phyloP scores from a whole-genome alignment of 2,329 filamentous ascomycete species.

The Paraphoma chrysanthemicola region DNA sequence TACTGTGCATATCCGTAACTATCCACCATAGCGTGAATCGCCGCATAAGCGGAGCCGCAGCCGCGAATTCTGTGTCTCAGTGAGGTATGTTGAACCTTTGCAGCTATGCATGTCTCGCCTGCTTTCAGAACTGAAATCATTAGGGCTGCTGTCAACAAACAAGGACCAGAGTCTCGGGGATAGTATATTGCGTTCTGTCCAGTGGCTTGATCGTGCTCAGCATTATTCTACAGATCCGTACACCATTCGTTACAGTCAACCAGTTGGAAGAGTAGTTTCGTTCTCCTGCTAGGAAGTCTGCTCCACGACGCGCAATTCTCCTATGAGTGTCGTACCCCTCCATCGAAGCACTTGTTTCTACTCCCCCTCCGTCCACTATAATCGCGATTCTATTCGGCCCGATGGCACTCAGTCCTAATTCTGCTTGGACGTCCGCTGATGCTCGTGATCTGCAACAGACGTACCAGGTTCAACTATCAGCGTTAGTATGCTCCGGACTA shows the following conservation, averaged over 20 bases:
- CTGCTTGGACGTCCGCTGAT: slow-evolving; percentile 6
- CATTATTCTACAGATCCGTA: not conserved
- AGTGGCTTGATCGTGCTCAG: not conserved
- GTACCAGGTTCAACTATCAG: slow-evolving; percentile 43
- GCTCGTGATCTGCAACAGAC: slow-evolving; percentile 18
- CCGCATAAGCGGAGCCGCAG: not conserved
- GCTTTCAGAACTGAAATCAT: slow-evolving; percentile 23
- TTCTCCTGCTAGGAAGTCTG: too few species aligned
- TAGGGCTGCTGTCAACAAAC: not conserved
- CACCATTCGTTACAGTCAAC: not conserved
- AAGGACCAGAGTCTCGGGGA: not conserved
- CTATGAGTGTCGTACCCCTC: too few species aligned
- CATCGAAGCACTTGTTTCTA: too few species aligned
- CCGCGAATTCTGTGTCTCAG: slow-evolving; percentile 10
- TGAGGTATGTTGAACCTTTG: slow-evolving; percentile 15
- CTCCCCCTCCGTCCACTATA: too few species aligned
- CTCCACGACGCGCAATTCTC: too few species aligned
- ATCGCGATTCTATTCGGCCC: not conserved
- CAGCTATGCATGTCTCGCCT: slow-evolving; percentile 22
- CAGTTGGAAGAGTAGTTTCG: too few species aligned
- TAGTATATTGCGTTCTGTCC: not conserved
- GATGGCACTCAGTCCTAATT: not conserved
- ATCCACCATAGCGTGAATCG: not conserved
- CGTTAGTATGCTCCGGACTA: slow-evolving; percentile 49
- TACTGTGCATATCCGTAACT: not conserved